A percentile compares a stretch with the other conserved stretches of the same genome.
Conservation (phyloP, 352 stramenopile species). For the Pythium apleroticum region DNA sequence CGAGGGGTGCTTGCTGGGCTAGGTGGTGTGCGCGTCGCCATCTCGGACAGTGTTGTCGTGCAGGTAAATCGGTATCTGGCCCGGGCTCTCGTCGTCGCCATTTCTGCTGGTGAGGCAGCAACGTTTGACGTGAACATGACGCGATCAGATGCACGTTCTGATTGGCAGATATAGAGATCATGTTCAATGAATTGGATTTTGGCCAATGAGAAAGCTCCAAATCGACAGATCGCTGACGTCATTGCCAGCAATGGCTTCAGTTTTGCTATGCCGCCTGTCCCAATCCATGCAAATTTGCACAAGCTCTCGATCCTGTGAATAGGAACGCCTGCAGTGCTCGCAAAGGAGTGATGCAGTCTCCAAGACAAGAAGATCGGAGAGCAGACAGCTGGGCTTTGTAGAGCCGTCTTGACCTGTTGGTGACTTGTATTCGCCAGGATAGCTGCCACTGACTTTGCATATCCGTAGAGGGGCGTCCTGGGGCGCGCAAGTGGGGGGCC, state of each 20-base stretch:
- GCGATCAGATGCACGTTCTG: constrained; percentile 2
- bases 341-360: too few species aligned
- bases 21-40: constrained; percentile 8
- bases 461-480: too few species aligned
- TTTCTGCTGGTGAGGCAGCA: background rate
- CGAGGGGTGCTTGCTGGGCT: background rate
- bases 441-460: too few species aligned
- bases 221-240: background rate
- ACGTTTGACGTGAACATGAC: constrained; percentile 15
- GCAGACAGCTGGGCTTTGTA: too few species aligned
- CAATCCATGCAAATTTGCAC: background rate
- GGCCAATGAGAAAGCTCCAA: background rate
- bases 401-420: too few species aligned
- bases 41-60: background rate
- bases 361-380: too few species aligned
- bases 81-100: too few species aligned
- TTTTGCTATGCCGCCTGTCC: background rate
- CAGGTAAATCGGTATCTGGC: background rate
- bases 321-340: too few species aligned
- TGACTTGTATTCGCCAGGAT: too few species aligned
- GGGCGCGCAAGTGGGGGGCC: too few species aligned
- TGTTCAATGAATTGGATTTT: background rate
- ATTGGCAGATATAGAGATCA: background rate
- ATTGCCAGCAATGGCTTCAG: constrained; percentile 3
- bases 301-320: background rate